Conservation (phyloP, 305 asterid genomes). For the Fraxinus paxiana region DNA sequence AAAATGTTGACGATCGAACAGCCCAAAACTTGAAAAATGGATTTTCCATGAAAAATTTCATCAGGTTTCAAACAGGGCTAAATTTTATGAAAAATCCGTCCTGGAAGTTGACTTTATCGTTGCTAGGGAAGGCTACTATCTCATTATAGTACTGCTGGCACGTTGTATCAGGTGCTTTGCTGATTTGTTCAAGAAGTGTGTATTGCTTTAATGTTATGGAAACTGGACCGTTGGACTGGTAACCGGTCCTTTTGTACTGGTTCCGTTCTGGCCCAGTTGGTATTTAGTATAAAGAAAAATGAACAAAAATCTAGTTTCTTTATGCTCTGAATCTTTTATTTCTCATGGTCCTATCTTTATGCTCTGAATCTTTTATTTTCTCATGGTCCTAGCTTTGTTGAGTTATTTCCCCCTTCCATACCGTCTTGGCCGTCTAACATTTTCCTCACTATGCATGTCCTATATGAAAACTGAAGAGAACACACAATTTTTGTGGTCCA, state of each 20-base stretch:
- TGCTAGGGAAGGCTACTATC: not conserved
- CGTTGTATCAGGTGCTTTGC: not conserved
- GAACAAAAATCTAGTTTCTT: not conserved
- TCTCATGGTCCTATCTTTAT: not conserved
- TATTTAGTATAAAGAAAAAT: not conserved
- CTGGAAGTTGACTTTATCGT: not conserved
- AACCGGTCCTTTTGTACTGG: not conserved
- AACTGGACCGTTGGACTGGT: not conserved
- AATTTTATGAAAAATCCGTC: too few species aligned
- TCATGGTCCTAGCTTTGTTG: not conserved
- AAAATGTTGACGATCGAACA: too few species aligned
- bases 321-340: not conserved
- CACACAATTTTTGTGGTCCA: not conserved
- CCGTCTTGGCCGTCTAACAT: not conserved
- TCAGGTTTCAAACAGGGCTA: too few species aligned
- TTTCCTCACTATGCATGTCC: not conserved
- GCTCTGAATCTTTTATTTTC: not conserved
- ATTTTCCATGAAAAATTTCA: too few species aligned
- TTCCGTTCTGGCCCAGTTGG: not conserved
- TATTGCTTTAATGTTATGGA: not conserved
- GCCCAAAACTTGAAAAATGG: too few species aligned
- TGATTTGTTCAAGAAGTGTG: not conserved
- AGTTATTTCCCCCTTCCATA: not conserved
- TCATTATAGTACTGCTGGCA: not conserved
- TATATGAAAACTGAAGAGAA: not conserved